These are phyloP conservation scores for Berkeleyomyces rouxiae DNA, from an alignment of 2,329 filamentous ascomycete genomes.

Conservation along the genomic window DNA sequence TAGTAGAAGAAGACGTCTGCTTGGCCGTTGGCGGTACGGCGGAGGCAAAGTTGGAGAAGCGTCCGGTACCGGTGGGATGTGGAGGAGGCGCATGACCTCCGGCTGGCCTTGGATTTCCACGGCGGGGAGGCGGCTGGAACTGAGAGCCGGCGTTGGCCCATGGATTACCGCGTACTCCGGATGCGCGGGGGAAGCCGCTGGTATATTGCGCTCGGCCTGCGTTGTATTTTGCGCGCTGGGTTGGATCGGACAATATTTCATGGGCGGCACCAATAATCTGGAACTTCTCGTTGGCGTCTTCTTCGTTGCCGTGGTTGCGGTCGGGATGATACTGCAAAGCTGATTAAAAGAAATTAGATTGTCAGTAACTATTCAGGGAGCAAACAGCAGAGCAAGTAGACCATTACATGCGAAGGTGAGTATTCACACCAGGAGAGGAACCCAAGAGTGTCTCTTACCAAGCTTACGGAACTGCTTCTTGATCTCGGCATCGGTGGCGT, in stretches of 20 bases:
- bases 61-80: slow-evolving; percentile 14
- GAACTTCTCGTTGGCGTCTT: slow-evolving; percentile 66
- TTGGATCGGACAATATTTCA: slow-evolving; percentile 46
- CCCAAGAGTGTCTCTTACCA: slow-evolving; percentile 30
- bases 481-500: slow-evolving; percentile 56
- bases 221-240: slow-evolving; percentile 37
- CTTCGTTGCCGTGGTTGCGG: slow-evolving; percentile 68
- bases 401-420: slow-evolving; percentile 7
- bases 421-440: background rate
- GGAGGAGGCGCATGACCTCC: background rate
- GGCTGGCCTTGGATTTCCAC: slow-evolving; percentile 18
- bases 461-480: slow-evolving; percentile 78
- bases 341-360: slow-evolving; percentile 20
- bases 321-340: slow-evolving; percentile 79
- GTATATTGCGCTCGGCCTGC: slow-evolving; percentile 19
- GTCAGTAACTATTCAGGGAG: background rate
- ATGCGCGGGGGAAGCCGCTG: slow-evolving; percentile 29
- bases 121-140: slow-evolving; percentile 34
- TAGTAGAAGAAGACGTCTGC: slow-evolving; percentile 20
- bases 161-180: slow-evolving; percentile 40
- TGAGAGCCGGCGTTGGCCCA: slow-evolving; percentile 34
- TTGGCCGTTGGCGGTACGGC: slow-evolving; percentile 29
- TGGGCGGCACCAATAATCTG: slow-evolving; percentile 75
- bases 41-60: slow-evolving; percentile 22
- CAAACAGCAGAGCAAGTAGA: background rate